Evolutionary conservation across 768 basidiomycete species (phyloP).

Genomic region (Wakefieldia striispora): DNA sequence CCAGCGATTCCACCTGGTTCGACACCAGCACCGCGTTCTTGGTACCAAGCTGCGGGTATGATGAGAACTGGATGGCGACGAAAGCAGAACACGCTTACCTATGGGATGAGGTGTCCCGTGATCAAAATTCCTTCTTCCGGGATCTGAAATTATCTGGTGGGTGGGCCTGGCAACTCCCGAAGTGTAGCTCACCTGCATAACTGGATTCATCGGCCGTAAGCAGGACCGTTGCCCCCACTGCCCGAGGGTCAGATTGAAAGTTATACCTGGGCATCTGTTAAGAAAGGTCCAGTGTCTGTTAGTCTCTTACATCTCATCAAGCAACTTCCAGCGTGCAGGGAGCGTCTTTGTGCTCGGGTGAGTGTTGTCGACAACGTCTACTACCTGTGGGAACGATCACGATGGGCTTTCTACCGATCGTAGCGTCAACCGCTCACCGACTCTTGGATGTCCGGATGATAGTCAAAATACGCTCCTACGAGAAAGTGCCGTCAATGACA

Average conservation of each 20-base stretch:
- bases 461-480: conserved; percentile 65
- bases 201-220: conserved; percentile 65
- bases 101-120: conserved; percentile 79
- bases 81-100: conserved; percentile 39
- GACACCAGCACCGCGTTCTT: conserved; percentile 69
- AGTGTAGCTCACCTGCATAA: conserved; percentile 47
- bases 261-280: conserved; percentile 50
- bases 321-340: conserved; percentile 49
- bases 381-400: conserved; percentile 39
- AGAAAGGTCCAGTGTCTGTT: conserved; percentile 1
- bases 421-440: conserved; percentile 45
- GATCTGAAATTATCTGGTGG: conserved; percentile 16
- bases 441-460: conserved; percentile 62
- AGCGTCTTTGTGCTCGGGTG: conserved; percentile 64
- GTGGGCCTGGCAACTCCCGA: not conserved
- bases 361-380: conserved; percentile 51
- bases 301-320: conserved; percentile 56
- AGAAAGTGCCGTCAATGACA: not conserved
- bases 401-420: not conserved
- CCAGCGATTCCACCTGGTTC: conserved; percentile 50
- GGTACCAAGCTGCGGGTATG: conserved; percentile 70
- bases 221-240: conserved; percentile 58
- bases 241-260: conserved; percentile 69
- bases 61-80: conserved; percentile 1
- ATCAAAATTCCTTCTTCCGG: conserved; percentile 43